A percentile compares a stretch with the other conserved stretches of the same genome.
Conservation (phyloP, 768 basidiomycete genomes). For the Xerocomellus dryophilus region DNA sequence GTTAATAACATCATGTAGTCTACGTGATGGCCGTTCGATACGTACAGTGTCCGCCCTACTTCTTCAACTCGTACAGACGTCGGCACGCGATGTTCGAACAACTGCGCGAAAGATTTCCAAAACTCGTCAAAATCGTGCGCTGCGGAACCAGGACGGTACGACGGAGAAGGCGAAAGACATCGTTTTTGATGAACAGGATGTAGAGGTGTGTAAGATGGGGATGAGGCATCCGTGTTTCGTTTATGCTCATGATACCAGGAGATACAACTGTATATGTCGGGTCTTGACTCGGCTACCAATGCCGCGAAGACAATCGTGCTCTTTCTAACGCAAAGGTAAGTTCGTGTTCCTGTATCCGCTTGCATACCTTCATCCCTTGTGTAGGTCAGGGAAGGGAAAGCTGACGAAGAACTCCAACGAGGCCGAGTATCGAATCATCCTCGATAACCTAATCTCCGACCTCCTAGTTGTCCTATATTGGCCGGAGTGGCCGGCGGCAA, state of each 20-base stretch:
- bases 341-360: background rate
- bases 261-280: slow-evolving; percentile 64
- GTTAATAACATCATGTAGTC: slow-evolving; percentile 40
- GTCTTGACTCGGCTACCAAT: slow-evolving; percentile 77
- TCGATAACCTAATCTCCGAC: slow-evolving; percentile 89
- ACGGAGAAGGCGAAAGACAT: slow-evolving; percentile 49
- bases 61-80: slow-evolving; percentile 95
- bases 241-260: slow-evolving; percentile 44
- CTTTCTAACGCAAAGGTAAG: slow-evolving; percentile 67
- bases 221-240: background rate
- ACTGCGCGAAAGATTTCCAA: slow-evolving; percentile 62
- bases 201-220: slow-evolving; percentile 42
- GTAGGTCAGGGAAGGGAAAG: slow-evolving; percentile 82
- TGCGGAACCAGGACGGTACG: slow-evolving; percentile 60
- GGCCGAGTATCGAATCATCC: slow-evolving; percentile 88
- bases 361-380: slow-evolving; percentile 1
- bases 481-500: slow-evolving; percentile 97
- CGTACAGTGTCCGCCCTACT: slow-evolving; percentile 91
- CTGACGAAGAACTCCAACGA: slow-evolving; percentile 89
- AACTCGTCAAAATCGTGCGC: slow-evolving; percentile 56
- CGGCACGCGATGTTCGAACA: slow-evolving; percentile 81
- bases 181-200: slow-evolving; percentile 66
- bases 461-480: slow-evolving; percentile 84
- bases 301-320: slow-evolving; percentile 82
- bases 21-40: slow-evolving; percentile 88